phyloP scores from a whole-genome alignment of 2,329 filamentous ascomycete genomes.

The Talaromyces amestolkiae region DNA sequence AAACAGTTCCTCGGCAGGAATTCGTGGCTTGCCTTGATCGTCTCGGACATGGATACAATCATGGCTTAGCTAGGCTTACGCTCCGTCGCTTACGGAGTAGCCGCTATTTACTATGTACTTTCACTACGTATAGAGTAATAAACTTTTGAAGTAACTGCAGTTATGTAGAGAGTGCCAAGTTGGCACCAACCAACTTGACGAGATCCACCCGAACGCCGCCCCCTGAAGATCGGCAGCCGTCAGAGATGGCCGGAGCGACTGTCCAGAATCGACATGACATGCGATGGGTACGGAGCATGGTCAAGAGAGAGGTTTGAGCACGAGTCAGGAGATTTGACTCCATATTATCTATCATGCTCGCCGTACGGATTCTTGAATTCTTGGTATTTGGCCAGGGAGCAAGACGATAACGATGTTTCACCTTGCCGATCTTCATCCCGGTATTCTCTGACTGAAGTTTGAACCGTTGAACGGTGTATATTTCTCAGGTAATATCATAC shows the following conservation, averaged over 20 bases:
- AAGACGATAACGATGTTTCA: not conserved
- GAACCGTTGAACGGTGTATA: not conserved
- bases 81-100: not conserved
- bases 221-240: conserved; percentile 4
- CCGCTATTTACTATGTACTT: not conserved
- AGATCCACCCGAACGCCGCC: conserved; percentile 2
- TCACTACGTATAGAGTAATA: not conserved
- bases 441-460: not conserved
- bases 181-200: not conserved
- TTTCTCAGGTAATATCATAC: not conserved
- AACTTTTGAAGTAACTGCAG: too few relatives aligned
- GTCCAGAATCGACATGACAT: not conserved
- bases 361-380: not conserved
- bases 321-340: not conserved
- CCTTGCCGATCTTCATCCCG: conserved; percentile 2
- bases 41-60: conserved; percentile 5
- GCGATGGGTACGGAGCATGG: not conserved
- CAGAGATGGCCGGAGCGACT: not conserved
- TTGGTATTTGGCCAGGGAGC: not conserved
- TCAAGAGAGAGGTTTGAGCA: not conserved
- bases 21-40: not conserved
- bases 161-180: not conserved
- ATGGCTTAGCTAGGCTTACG: not conserved
- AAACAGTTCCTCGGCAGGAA: not conserved
- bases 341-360: not conserved